These are phyloP conservation scores for Macrophomina tecta DNA, from an alignment of 2,329 filamentous ascomycete species.

Conservation along the genomic window DNA sequence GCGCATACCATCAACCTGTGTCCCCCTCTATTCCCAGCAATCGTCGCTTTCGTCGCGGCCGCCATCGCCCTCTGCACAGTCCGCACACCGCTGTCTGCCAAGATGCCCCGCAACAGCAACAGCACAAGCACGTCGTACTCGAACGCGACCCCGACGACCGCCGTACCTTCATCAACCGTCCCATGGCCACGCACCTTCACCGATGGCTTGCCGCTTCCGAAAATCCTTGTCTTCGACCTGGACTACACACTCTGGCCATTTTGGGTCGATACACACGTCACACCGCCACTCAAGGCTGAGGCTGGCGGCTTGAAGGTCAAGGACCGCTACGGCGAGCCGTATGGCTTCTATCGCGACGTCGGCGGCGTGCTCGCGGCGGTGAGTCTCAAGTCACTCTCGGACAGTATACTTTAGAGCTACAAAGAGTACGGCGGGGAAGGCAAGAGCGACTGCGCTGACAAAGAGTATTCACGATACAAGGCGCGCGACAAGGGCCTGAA, in stretches of 20 bases:
- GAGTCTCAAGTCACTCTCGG: constrained; percentile 26
- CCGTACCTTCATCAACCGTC: constrained; percentile 43
- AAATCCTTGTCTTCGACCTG: constrained; percentile 89
- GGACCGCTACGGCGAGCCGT: constrained; percentile 56
- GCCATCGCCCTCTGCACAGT: constrained; percentile 9
- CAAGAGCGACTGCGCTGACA: neutral
- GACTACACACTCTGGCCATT: constrained; percentile 99
- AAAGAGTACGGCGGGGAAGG: neutral
- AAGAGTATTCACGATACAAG: neutral
- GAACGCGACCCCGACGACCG: constrained; percentile 39
- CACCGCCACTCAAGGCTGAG: constrained; percentile 68
- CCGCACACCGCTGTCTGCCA: neutral
- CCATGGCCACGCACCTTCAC: constrained; percentile 62
- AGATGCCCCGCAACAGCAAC: constrained; percentile 41
- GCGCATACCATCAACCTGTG: neutral
- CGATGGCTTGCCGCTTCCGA: constrained; percentile 75
- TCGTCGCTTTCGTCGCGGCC: constrained; percentile 8
- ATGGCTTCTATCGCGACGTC: constrained; percentile 56
- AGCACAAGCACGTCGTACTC: constrained; percentile 30
- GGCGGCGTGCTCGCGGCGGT: constrained; percentile 48
- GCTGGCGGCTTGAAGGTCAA: constrained; percentile 55
- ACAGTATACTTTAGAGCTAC: neutral
- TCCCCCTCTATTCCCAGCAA: neutral
- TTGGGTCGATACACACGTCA: constrained; percentile 94
- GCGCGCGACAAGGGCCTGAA: constrained; percentile 53